These are phyloP conservation scores for Globisporangium lucens DNA, from an alignment of 352 stramenopile species.

Conservation along the genomic window DNA sequence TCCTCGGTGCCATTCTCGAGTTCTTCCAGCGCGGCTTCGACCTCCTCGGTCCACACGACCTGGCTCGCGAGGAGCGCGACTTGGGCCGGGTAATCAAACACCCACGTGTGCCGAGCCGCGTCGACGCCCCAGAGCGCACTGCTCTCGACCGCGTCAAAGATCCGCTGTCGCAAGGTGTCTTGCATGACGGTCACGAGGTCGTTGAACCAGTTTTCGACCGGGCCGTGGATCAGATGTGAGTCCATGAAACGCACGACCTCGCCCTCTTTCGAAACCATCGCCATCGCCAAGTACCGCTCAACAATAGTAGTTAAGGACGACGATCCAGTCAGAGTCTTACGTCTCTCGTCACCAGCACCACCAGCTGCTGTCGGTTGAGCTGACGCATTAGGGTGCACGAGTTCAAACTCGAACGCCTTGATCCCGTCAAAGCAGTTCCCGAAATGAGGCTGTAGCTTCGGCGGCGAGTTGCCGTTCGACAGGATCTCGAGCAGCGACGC, in stretches of 20 bases:
- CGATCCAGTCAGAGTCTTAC: slow-evolving; percentile 5
- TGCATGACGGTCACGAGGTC: slow-evolving; percentile 94
- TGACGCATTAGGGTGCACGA: slow-evolving; percentile 20
- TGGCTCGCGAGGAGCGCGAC: slow-evolving; percentile 87
- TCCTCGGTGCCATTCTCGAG: slow-evolving; percentile 95
- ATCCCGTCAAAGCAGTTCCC: slow-evolving; percentile 92
- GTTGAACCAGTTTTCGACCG: slow-evolving; percentile 94
- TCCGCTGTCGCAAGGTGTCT: slow-evolving; percentile 70
- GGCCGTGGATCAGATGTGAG: slow-evolving; percentile 77
- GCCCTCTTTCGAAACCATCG: slow-evolving; percentile 96
- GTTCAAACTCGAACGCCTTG: slow-evolving; percentile 70
- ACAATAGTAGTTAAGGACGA: slow-evolving; percentile 20
- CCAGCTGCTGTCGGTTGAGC: neutral
- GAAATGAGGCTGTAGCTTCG: slow-evolving; percentile 86
- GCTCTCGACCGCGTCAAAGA: slow-evolving; percentile 91
- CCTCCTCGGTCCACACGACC: slow-evolving; percentile 93
- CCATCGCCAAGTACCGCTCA: slow-evolving; percentile 73
- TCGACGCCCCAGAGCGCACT: slow-evolving; percentile 91
- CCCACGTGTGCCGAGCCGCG: slow-evolving; percentile 75
- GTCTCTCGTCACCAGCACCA: neutral
- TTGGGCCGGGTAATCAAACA: slow-evolving; percentile 90
- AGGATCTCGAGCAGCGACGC: slow-evolving; percentile 94
- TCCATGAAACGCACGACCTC: slow-evolving; percentile 87
- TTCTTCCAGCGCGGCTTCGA: slow-evolving; percentile 90
- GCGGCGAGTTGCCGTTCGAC: slow-evolving; percentile 89